phyloP scores from a whole-genome alignment of 2,329 filamentous ascomycete genomes.

The Aschersonia sp. region DNA sequence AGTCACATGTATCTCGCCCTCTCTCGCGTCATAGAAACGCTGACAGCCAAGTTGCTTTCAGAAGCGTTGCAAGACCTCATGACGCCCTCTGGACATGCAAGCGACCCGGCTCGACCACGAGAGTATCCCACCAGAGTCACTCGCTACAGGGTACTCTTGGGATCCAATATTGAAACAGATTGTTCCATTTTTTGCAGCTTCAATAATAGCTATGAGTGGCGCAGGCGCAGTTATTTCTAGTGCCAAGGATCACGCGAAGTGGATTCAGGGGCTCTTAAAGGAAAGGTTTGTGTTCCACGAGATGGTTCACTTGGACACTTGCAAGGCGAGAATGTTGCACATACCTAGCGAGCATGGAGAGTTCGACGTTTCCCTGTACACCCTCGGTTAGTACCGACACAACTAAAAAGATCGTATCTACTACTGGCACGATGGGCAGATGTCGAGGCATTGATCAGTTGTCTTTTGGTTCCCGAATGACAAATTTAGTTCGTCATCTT shows the following conservation, averaged over 20 bases:
- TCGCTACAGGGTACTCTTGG: neutral
- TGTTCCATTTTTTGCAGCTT: too few species aligned
- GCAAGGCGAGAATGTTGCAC: neutral
- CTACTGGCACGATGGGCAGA: conserved; percentile 15
- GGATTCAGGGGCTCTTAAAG: neutral
- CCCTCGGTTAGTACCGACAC: conserved; percentile 14
- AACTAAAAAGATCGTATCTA: conserved; percentile 12
- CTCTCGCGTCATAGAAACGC: conserved; percentile 27
- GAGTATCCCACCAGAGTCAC: conserved; percentile 6
- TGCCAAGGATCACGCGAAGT: neutral
- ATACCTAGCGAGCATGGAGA: neutral
- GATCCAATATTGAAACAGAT: neutral
- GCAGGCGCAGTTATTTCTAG: neutral
- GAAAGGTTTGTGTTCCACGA: neutral
- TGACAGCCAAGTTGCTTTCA: conserved; percentile 21
- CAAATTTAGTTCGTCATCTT: conserved; percentile 17
- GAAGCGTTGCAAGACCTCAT: conserved; percentile 25
- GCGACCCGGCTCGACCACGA: conserved; percentile 20
- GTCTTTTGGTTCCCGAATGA: conserved; percentile 18
- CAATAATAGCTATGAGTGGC: neutral
- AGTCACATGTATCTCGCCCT: conserved; percentile 33
- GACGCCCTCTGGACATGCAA: conserved; percentile 30
- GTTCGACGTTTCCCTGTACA: conserved; percentile 12
- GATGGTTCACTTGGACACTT: neutral
- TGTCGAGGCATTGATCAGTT: conserved; percentile 12